Base-by-base conservation (phyloP, 805 yeast genomes). In the Candida rishiriensis region DNA sequence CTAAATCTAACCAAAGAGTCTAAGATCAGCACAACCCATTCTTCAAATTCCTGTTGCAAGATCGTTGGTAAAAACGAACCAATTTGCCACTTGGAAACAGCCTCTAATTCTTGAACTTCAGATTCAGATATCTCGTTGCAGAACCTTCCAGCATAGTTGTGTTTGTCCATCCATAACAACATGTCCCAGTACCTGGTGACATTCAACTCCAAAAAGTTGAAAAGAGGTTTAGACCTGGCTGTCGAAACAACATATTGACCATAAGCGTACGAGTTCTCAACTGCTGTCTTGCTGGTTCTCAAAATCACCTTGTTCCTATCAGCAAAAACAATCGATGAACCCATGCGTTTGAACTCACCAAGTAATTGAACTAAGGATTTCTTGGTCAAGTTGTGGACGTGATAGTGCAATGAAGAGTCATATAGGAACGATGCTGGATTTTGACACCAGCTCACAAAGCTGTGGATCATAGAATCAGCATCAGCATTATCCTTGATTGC, bases 161-260 rank as follows among this genome's bases (percentile, higher is more conserved):
- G 79, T 53, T 84, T 82, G 60, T 93, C 97, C 95, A 91, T 86
- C 98, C 97, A 95, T 2, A 93, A 68, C 50, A 93, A 68, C n/a
- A 84, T 57, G 61, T 93, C 97, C 99, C 99, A 93, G 59, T 87
- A 89, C 55, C 79, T 81, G 11, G 71, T 74, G 35, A 91, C 83
- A 16, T 69, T 66, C 51, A 93, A 65, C 53, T 90, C 97, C 52
- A 93, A 67, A 60, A 81, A 89, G 52, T 83, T 80, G 68, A 93
- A 93, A 51, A 89, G 64, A 0, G 95, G 91, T 53, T 82, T 85
- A 0, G 88, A 72, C 55, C 96, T 72, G 3, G 88, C 79, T 1
- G 95, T 81, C 51, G 85, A 83, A 26, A 86, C 73, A 36, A 88
- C 71, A 58, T 88, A 88, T 52, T 88, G 89, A 14, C 96, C 89